phyloP scores from a whole-genome alignment of 495 filamentous ascomycete genomes.

The Talaromyces thailandensis region DNA sequence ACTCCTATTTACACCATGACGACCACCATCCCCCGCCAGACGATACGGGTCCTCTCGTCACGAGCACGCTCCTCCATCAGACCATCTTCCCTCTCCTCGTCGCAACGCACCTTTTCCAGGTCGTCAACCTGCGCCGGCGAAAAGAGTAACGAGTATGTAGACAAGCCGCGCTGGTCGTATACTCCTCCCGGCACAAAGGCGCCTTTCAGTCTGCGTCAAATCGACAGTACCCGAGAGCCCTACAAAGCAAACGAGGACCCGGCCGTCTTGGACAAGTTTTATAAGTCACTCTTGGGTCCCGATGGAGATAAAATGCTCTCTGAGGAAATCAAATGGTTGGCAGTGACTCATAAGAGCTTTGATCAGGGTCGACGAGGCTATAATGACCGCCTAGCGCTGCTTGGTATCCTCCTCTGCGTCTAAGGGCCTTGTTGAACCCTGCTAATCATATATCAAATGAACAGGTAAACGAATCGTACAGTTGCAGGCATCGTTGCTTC shows the following conservation, averaged over 20 bases:
- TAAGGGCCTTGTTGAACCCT: not conserved
- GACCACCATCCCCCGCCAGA: not conserved
- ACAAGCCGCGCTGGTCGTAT: conserved; percentile 69
- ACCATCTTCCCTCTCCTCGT: not conserved
- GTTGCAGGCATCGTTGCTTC: conserved; percentile 63
- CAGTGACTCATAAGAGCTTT: conserved; percentile 97
- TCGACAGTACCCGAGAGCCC: conserved; percentile 35
- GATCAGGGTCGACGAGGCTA: conserved; percentile 89
- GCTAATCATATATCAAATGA: not conserved
- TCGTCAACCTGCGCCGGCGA: not conserved
- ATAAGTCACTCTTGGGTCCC: conserved; percentile 59
- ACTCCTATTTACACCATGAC: not conserved
- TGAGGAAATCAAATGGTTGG: conserved; percentile 93
- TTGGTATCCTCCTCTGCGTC: conserved; percentile 54
- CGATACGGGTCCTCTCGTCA: conserved; percentile 3
- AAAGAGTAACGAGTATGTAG: conserved; percentile 20
- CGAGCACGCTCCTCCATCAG: not conserved
- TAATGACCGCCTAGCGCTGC: conserved; percentile 85
- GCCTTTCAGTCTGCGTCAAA: conserved; percentile 44
- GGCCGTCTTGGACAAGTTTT: conserved; percentile 60
- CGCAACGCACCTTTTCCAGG: conserved; percentile 1
- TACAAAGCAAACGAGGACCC: conserved; percentile 71
- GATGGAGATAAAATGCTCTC: conserved; percentile 63
- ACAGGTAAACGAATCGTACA: conserved; percentile 74
- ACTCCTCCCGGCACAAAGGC: conserved; percentile 72